phyloP scores from a whole-genome alignment of 305 asterid genomes.

The Fraxinus ornus region DNA sequence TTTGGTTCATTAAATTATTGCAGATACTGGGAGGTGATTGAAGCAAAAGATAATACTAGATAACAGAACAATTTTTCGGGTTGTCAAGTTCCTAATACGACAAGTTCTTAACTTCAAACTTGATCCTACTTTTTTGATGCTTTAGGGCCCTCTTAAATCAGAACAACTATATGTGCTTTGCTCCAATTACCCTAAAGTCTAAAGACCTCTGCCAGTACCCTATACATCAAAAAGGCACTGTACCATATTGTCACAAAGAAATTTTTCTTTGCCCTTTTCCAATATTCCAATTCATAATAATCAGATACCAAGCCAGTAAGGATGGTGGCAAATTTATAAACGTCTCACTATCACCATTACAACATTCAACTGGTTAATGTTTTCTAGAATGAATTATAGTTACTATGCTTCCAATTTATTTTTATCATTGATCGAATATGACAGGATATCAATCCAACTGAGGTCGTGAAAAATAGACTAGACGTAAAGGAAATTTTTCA shows the following conservation, averaged over 20 bases:
- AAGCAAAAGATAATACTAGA: background rate
- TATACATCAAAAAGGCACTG: conserved; percentile 7
- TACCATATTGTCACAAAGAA: background rate
- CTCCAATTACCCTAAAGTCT: background rate
- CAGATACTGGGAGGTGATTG: background rate
- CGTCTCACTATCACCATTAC: background rate
- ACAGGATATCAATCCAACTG: background rate
- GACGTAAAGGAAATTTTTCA: background rate
- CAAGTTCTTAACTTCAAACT: conserved; percentile 12
- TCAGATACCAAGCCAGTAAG: conserved; percentile 3
- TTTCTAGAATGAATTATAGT: conserved; percentile 9
- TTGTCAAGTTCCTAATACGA: background rate
- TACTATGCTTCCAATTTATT: background rate
- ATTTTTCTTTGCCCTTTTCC: conserved; percentile 4
- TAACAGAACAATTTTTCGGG: conserved; percentile 1
- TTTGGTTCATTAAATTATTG: conserved; percentile 10
- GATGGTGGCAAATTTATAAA: background rate
- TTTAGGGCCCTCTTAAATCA: background rate
- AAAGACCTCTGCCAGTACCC: conserved; percentile 8
- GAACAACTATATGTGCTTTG: background rate
- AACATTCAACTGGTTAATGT: conserved; percentile 9
- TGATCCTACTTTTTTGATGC: conserved; percentile 4
- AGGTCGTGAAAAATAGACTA: conserved; percentile 8
- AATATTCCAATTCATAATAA: background rate
- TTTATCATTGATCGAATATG: background rate